Evolutionary conservation across 805 yeast genomes (phyloP).

Genomic region (Ogataea pini): DNA sequence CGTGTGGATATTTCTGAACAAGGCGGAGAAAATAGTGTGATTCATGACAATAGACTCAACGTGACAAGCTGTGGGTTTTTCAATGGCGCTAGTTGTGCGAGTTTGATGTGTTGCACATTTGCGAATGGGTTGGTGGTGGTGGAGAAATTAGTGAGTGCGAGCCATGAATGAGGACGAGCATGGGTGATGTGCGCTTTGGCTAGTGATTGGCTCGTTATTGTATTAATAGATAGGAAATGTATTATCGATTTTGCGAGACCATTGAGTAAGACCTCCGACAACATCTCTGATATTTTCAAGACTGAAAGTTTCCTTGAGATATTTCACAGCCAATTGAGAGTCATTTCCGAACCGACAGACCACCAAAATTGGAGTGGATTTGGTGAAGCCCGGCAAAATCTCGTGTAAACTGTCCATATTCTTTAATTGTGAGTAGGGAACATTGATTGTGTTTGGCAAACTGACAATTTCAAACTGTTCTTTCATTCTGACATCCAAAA

Average conservation of each 20-base stretch:
- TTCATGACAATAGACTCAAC: conserved; percentile 20
- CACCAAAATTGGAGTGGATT: conserved; percentile 39
- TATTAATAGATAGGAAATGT: conserved; percentile 62
- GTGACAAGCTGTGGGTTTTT: conserved; percentile 24
- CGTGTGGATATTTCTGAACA: conserved; percentile 12
- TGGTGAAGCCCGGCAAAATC: conserved; percentile 3
- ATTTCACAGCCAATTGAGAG: conserved; percentile 72
- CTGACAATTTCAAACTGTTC: conserved; percentile 73
- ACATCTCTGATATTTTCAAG: conserved; percentile 60
- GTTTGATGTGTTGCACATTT: conserved; percentile 28
- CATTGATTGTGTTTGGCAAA: conserved; percentile 58
- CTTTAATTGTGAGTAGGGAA: conserved; percentile 58
- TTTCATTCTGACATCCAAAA: conserved; percentile 77
- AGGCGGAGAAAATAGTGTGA: conserved; percentile 11
- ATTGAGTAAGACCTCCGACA: conserved; percentile 72
- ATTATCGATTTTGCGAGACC: conserved; percentile 63
- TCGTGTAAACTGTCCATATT: conserved; percentile 26
- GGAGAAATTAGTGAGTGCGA: conserved; percentile 27
- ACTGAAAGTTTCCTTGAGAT: conserved; percentile 52
- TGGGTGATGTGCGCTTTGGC: too few relatives aligned
- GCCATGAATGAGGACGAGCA: conserved; percentile 4
- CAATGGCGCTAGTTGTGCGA: conserved; percentile 18
- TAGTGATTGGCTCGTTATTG: not conserved
- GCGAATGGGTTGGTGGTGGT: conserved; percentile 33
- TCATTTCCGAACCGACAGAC: conserved; percentile 91